These are phyloP conservation scores for Pisolithus thermaeus DNA, from an alignment of 1,284 basidiomycete genomes.

Conservation along the genomic window DNA sequence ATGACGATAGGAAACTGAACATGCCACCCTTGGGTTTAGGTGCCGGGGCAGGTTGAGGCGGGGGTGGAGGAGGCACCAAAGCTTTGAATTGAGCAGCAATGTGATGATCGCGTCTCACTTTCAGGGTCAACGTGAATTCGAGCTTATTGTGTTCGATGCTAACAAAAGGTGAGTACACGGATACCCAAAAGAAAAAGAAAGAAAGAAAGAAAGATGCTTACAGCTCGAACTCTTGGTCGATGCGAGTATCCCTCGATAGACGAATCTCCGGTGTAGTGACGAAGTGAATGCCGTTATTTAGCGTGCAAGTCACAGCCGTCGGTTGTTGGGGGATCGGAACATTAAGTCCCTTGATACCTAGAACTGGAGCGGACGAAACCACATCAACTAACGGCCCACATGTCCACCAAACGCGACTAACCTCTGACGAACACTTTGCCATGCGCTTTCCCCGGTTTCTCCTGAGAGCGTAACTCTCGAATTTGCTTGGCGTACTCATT, in stretches of 20 bases:
- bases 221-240: constrained; percentile 95
- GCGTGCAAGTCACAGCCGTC: constrained; percentile 79
- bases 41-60: constrained; percentile 36
- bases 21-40: constrained; percentile 55
- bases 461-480: constrained; percentile 70
- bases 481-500: constrained; percentile 92
- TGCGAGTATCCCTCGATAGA: constrained; percentile 58
- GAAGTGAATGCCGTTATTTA: constrained; percentile 96
- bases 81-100: constrained; percentile 70
- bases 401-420: constrained; percentile 24
- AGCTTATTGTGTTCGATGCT: constrained; percentile 86
- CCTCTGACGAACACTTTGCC: constrained; percentile 95
- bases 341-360: constrained; percentile 66
- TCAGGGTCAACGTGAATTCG: constrained; percentile 84
- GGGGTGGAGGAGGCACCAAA: constrained; percentile 45
- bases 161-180: constrained; percentile 2
- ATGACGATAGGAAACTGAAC: constrained; percentile 71
- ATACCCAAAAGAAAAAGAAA: not conserved
- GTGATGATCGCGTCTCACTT: constrained; percentile 78
- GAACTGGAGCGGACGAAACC: constrained; percentile 45
- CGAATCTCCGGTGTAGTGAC: constrained; percentile 85
- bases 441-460: constrained; percentile 72
- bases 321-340: constrained; percentile 71
- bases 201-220: constrained; percentile 35
- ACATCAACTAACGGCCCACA: constrained; percentile 1